Evolutionary conservation across 1,284 basidiomycete species (phyloP), one percentile per base, ranked within the genome.

Genomic region (Ustilago lituana): DNA sequence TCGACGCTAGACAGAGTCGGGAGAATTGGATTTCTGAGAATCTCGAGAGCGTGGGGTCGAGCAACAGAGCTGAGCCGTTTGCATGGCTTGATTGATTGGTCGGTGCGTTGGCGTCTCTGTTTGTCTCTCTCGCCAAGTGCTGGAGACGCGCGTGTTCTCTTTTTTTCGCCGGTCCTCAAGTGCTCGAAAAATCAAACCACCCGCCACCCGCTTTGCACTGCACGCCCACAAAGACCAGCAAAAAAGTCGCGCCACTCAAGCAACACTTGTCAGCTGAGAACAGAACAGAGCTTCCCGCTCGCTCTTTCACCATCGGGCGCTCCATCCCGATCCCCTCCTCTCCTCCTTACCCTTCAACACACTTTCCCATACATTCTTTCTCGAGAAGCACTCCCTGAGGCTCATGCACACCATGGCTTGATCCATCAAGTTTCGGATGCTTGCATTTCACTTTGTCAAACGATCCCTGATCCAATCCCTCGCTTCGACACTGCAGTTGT

Each of bases 401-500:
- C n/a, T n/a, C n/a, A n/a, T n/a, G n/a, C n/a, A n/a, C n/a, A n/a
- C n/a, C n/a, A n/a, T n/a, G n/a, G n/a, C n/a, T n/a, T n/a, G n/a
- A n/a, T n/a, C n/a, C n/a, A n/a, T n/a, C n/a, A n/a, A n/a, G n/a
- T n/a, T n/a, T n/a, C n/a, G n/a, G n/a, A n/a, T 37, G 45, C 14
- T 49, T 32, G 22, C 26, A 38, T 46, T n/a, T n/a, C 31, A 47
- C 45, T 31, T 36, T 15, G 32, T 55, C 17, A 65, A 35, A 35
- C 55, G 46, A 10, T 15, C 11, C 22, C 17, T 11, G 14, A 65
- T 51, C 62, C 62, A 65, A 20, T 31, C 41, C 27, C 51, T 65
- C 4, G 38, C 47, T 19, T 27, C 19, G 14, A 44, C 4, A 33
- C 32, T 59, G 35, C 62, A 65, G 14, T 59, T 65, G 29, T 41